Evolutionary conservation across 2,329 filamentous ascomycete genomes (phyloP).

Genomic region (Nigrospora sphaerica): DNA sequence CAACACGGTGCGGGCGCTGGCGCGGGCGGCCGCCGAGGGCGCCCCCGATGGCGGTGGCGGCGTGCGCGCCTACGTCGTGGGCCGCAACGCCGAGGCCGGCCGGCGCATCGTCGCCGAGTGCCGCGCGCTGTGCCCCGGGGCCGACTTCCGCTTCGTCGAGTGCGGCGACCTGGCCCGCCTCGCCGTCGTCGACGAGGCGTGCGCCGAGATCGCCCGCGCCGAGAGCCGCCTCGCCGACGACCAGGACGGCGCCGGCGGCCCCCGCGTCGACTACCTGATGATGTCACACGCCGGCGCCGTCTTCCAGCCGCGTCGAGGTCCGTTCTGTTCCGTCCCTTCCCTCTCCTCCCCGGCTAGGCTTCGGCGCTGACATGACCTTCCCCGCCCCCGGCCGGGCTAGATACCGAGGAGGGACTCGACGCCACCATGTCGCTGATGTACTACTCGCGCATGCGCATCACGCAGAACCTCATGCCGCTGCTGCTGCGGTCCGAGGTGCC

Average conservation of each 20-base stretch:
- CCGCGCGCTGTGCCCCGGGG: conserved; percentile 17
- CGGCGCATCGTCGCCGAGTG: conserved; percentile 19
- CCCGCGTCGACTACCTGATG: conserved; percentile 25
- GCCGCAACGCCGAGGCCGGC: conserved; percentile 12
- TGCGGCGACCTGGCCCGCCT: conserved; percentile 22
- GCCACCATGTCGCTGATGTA: conserved; percentile 18
- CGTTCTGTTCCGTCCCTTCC: neutral
- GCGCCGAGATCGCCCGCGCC: conserved; percentile 14
- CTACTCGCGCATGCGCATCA: conserved; percentile 22
- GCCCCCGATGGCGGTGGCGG: neutral
- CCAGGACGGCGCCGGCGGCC: conserved; percentile 12
- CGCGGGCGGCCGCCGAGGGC: neutral
- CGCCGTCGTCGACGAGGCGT: conserved; percentile 24
- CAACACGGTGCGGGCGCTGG: neutral
- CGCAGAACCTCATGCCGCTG: conserved; percentile 17
- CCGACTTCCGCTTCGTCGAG: conserved; percentile 24
- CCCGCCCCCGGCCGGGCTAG: conserved; percentile 5
- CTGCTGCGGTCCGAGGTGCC: conserved; percentile 5
- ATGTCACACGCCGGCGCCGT: conserved; percentile 15
- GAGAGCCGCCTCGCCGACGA: conserved; percentile 13
- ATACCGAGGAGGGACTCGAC: conserved; percentile 23
- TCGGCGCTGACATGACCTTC: too few species aligned
- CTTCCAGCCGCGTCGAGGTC: neutral
- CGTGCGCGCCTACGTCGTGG: conserved; percentile 14
- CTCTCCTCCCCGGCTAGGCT: too few species aligned